Evolutionary conservation across 495 filamentous ascomycete species (phyloP).

Genomic region (Aspergillus haitiensis): DNA sequence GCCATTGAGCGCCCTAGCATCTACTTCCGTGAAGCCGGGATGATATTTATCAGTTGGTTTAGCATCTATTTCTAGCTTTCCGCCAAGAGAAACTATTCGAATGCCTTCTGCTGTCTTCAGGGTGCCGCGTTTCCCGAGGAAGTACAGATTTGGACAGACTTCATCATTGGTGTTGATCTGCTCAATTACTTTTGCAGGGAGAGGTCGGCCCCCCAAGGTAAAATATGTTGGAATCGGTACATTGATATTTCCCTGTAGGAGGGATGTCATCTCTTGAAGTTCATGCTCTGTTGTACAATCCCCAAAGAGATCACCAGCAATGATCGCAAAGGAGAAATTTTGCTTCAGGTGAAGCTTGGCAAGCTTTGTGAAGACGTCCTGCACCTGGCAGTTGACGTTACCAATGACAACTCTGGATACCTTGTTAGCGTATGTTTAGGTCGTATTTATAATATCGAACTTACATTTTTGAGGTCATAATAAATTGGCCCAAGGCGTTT

Average conservation of each 20-base stretch:
- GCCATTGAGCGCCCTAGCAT: conserved; percentile 70
- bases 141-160: conserved; percentile 84
- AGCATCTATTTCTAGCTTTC: conserved; percentile 57
- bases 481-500: conserved; percentile 7
- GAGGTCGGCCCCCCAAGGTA: conserved; percentile 63
- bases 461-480: conserved; percentile 67
- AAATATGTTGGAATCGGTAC: conserved; percentile 88
- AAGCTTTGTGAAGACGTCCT: conserved; percentile 73
- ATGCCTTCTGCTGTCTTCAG: conserved; percentile 90
- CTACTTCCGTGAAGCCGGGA: conserved; percentile 71
- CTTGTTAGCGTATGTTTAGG: conserved; percentile 1
- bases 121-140: conserved; percentile 77
- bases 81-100: conserved; percentile 78
- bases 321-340: conserved; percentile 77
- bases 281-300: conserved; percentile 50
- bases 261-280: conserved; percentile 54
- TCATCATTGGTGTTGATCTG: conserved; percentile 76
- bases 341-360: conserved; percentile 78
- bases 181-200: conserved; percentile 68
- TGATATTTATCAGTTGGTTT: conserved; percentile 61
- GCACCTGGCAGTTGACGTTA: conserved; percentile 71
- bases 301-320: conserved; percentile 79
- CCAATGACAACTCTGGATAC: conserved; percentile 73
- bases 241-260: conserved; percentile 67
- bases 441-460: conserved; percentile 26